Evolutionary conservation across 2,329 filamentous ascomycete species (phyloP).

Genomic region (Penicillium brevicompactum): DNA sequence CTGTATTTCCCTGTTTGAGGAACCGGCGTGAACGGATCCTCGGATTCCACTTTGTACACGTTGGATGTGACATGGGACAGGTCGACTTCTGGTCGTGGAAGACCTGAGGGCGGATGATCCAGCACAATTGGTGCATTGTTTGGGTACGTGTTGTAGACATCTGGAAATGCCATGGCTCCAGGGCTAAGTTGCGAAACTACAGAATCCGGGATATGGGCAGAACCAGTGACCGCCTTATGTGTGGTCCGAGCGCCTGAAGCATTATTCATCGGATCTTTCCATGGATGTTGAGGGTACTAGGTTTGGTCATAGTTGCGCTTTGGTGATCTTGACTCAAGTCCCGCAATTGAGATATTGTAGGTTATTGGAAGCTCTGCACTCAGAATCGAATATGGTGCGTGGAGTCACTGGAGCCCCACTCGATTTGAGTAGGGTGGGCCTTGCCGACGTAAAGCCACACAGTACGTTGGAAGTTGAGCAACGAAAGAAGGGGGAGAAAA

Average conservation of each 20-base stretch:
- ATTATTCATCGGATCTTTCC: no score
- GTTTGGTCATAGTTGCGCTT: no score
- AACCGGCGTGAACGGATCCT: background rate
- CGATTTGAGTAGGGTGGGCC: no score
- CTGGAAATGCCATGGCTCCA: background rate
- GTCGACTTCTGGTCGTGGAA: background rate
- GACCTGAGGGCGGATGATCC: background rate
- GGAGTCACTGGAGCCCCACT: no score
- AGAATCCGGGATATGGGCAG: background rate
- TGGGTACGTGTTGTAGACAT: background rate
- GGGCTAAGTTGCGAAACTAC: background rate
- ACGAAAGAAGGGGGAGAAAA: no score
- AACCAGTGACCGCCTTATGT: conserved; percentile 2
- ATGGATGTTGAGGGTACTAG: no score
- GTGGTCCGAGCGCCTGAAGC: background rate
- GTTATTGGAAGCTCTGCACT: no score
- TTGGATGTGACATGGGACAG: background rate
- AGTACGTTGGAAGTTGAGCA: no score
- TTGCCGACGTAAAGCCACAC: no score
- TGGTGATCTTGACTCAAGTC: no score
- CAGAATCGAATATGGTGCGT: no score
- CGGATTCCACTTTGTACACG: background rate
- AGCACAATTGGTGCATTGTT: background rate
- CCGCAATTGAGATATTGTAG: no score
- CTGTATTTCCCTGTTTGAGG: background rate